Conservation (phyloP, 2,329 filamentous ascomycete genomes). For the Amauroascus verrucosus region DNA sequence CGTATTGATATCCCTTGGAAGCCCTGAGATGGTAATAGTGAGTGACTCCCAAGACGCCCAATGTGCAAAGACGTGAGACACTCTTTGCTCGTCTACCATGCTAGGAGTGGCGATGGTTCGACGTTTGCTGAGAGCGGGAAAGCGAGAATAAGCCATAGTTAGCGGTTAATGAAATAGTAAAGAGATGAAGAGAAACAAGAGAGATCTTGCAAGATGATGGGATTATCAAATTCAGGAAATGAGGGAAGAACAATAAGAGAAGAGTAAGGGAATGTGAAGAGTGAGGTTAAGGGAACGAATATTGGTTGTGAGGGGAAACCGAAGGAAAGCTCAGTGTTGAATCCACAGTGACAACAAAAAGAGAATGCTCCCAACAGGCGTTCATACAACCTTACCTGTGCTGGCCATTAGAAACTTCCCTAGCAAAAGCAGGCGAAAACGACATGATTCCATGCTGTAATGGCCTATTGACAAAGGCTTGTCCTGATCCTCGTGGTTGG, state of each 20-base stretch:
- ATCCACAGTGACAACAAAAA: not conserved
- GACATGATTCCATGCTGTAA: not conserved
- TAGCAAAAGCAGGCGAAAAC: not conserved
- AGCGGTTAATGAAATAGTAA: not conserved
- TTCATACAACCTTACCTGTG: constrained; percentile 3
- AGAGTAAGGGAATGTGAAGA: not conserved
- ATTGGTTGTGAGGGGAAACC: not conserved
- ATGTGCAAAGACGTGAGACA: constrained; percentile 13
- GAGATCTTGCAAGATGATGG: not conserved
- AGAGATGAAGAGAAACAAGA: not conserved
- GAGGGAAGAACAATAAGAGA: not conserved
- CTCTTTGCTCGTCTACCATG: constrained; percentile 5
- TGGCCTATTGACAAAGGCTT: not conserved
- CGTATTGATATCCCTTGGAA: constrained; percentile 31
- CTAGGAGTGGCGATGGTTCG: not conserved
- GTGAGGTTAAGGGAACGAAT: not conserved
- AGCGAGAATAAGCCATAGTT: not conserved
- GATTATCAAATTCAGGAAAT: not conserved
- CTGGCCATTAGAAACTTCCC: not conserved
- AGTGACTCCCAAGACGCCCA: constrained; percentile 36
- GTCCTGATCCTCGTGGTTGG: not conserved
- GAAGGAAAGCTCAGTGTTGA: not conserved
- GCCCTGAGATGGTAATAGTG: constrained; percentile 25
- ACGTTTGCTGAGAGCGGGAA: not conserved
- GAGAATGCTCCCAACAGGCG: not conserved